These are phyloP conservation scores for Cystofilobasidium ferigula DNA, from an alignment of 768 basidiomycete genomes.

Conservation along the genomic window DNA sequence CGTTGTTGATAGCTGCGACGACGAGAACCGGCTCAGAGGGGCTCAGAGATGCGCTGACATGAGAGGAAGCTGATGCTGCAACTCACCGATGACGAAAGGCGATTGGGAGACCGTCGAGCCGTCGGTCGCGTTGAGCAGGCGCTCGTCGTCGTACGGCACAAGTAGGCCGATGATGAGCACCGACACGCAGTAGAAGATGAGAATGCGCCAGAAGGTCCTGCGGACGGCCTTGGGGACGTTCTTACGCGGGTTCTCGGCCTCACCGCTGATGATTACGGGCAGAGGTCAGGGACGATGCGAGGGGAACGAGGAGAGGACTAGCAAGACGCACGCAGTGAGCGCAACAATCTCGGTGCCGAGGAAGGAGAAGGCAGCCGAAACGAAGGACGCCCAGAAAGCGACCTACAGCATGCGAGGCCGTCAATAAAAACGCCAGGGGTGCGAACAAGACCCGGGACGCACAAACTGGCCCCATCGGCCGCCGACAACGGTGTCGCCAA, in stretches of 20 bases:
- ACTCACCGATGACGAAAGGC: conserved; percentile 33
- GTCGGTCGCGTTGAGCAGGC: conserved; percentile 24
- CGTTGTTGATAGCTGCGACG: conserved; percentile 37
- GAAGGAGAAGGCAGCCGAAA: conserved; percentile 24
- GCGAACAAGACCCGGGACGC: too few species aligned
- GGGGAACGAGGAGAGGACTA: background rate
- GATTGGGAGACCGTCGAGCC: conserved; percentile 33
- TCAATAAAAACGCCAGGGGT: too few species aligned
- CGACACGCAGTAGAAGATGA: conserved; percentile 27
- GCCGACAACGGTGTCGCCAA: conserved; percentile 21
- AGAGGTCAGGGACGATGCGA: background rate
- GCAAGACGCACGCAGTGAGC: background rate
- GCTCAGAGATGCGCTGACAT: too few species aligned
- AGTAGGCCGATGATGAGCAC: conserved; percentile 35
- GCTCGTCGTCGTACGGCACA: conserved; percentile 31
- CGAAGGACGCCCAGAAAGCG: conserved; percentile 42
- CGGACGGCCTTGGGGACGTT: conserved; percentile 17
- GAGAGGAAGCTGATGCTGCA: too few species aligned
- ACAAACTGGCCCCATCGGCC: conserved; percentile 28
- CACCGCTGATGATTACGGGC: conserved; percentile 30
- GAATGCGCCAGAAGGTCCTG: conserved; percentile 25
- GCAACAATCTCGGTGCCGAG: conserved; percentile 34
- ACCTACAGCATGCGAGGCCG: too few species aligned
- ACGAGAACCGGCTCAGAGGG: background rate
- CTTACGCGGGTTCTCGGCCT: conserved; percentile 41